A percentile compares a stretch with the other conserved stretches of the same genome.
These are phyloP conservation scores for Pterocarpus santalinus DNA, from an alignment of 306 rosid species.

Conservation along the genomic window DNA sequence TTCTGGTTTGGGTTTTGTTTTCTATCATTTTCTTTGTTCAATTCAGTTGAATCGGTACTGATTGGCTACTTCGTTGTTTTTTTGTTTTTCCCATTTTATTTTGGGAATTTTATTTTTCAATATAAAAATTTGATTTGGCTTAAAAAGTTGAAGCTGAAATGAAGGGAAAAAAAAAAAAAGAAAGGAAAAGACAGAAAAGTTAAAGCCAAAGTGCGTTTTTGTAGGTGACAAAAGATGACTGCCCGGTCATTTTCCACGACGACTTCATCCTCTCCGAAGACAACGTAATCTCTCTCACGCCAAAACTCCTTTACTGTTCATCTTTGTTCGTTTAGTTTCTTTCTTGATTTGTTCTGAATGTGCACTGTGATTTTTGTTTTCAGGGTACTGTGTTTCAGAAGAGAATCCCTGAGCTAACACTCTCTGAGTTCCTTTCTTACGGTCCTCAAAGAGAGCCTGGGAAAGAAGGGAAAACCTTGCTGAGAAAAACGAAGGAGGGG, in stretches of 20 bases:
- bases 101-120: background rate
- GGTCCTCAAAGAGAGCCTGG: slow-evolving; percentile 70
- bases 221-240: slow-evolving; percentile 88
- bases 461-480: slow-evolving; percentile 62
- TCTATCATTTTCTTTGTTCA: background rate
- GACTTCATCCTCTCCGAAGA: slow-evolving; percentile 60
- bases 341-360: background rate
- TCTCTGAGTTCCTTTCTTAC: slow-evolving; percentile 70
- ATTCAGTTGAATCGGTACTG: slow-evolving; percentile 38
- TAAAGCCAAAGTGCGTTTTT: slow-evolving; percentile 63
- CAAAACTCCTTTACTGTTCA: background rate
- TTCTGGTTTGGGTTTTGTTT: background rate
- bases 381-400: slow-evolving; percentile 75
- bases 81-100: slow-evolving; percentile 10
- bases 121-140: slow-evolving; percentile 37
- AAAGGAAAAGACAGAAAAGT: slow-evolving; percentile 6
- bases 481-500: slow-evolving; percentile 71
- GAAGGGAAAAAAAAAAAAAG: slow-evolving; percentile 3
- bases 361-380: slow-evolving; percentile 9
- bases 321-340: background rate
- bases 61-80: slow-evolving; percentile 26
- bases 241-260: slow-evolving; percentile 89
- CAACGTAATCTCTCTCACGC: slow-evolving; percentile 53
- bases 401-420: slow-evolving; percentile 64
- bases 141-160: slow-evolving; percentile 38